Base-by-base conservation (phyloP, 305 asterid genomes). In the Fraxinus xanthoxyloides region DNA sequence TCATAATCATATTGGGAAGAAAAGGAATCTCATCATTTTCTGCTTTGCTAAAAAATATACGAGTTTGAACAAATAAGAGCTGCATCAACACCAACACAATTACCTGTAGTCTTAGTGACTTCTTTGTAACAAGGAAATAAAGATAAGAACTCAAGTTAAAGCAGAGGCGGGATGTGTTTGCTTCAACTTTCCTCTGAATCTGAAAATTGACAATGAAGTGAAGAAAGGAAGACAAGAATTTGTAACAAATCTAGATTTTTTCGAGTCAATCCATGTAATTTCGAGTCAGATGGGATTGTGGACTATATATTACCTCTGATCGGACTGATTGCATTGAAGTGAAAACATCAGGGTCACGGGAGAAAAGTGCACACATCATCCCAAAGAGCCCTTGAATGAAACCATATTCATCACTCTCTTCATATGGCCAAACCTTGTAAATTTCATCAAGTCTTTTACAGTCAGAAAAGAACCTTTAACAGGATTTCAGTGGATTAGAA, bases 361-460 rank as follows among this genome's bases (percentile, higher is more conserved):
- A 90, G 84, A 92, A 94, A 84, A 94, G 93, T 79, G 87, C 83
- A 82, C 84, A 85, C 94, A 91, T 94, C 95, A 93, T 90, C 81
- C 90, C 88, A 73, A 91, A 96, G 74, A 96, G 97, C 84, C 98
- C 92, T 93, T 96, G 99, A 80, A 94, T 79, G 81, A 96, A 92
- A 84, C 98, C 99, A 89, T 85, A 90, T 80, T 91, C 97, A 86
- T 90, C 97, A 35, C 89, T 89, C 88, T 91, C 99, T 84, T 94
- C 98, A 88, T 93, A 94, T 38, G 98, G 97, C 99, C 99, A 96
- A 81, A 96, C 98, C 99, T 90, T 77, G 79, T 89, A 38, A 73
- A 85, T 74, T 81, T 43, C 77, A 85, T 70, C 73, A 83, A 61
- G 31, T 74, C 24, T 70, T 72, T 80, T 51, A 83, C 59, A 72